A percentile compares a stretch with the other conserved stretches of the same genome.
phyloP scores from a whole-genome alignment of 2,329 filamentous ascomycete species.

The Fusarium tuaranense region DNA sequence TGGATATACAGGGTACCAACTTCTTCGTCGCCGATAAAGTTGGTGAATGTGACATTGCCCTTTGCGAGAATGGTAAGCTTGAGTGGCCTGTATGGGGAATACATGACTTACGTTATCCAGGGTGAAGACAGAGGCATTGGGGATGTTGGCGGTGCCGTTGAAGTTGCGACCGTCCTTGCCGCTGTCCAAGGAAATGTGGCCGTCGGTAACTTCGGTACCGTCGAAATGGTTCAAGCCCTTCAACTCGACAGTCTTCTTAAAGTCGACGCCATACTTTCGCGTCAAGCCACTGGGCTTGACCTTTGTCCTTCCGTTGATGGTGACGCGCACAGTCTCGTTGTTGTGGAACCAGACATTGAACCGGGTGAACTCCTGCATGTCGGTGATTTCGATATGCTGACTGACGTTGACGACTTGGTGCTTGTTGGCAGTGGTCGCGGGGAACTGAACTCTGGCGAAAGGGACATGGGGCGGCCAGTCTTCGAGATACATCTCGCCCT shows the following conservation, averaged over 20 bases:
- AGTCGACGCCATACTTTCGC: conserved; percentile 62
- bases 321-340: conserved; percentile 63
- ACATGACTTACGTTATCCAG: conserved; percentile 68
- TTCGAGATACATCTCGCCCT: conserved; percentile 66
- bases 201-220: conserved; percentile 64
- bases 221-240: conserved; percentile 66
- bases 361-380: conserved; percentile 61
- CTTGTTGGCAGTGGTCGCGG: conserved; percentile 61
- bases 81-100: background rate
- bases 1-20: conserved; percentile 70
- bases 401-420: conserved; percentile 64
- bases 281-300: conserved; percentile 63
- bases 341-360: conserved; percentile 68
- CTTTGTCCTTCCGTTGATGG: conserved; percentile 63
- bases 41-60: conserved; percentile 73
- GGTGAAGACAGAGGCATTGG: conserved; percentile 73
- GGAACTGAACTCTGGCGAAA: conserved; percentile 65
- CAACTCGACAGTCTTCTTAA: conserved; percentile 66
- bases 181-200: conserved; percentile 57
- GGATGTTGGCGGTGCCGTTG: conserved; percentile 68
- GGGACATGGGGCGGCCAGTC: conserved; percentile 59
- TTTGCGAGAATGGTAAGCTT: conserved; percentile 42
- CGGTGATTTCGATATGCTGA: conserved; percentile 59
- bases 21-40: conserved; percentile 61
- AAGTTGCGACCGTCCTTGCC: conserved; percentile 68